A percentile compares a stretch with the other conserved stretches of the same genome.
Evolutionary conservation across 2,329 filamentous ascomycete species (phyloP).

Genomic region (Septoria linicola): DNA sequence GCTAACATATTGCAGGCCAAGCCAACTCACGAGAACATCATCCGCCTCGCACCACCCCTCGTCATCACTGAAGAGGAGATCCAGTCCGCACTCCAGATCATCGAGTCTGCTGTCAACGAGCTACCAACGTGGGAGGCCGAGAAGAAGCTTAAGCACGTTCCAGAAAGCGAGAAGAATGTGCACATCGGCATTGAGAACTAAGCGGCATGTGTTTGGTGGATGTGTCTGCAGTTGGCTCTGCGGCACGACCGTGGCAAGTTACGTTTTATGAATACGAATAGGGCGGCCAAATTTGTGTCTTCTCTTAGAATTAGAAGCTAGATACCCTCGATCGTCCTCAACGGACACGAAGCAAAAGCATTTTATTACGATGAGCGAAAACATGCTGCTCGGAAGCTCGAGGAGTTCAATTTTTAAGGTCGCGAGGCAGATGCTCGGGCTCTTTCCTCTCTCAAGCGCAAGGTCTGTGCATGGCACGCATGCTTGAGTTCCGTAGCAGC

Average conservation of each 20-base stretch:
- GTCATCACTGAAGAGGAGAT: slow-evolving; percentile 91
- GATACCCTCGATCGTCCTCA: slow-evolving; percentile 9
- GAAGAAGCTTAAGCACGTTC: slow-evolving; percentile 57
- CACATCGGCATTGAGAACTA: slow-evolving; percentile 61
- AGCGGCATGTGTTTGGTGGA: slow-evolving; percentile 3
- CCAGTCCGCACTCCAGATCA: slow-evolving; percentile 71
- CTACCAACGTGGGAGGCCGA: slow-evolving; percentile 66
- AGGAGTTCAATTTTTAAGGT: too few relatives aligned
- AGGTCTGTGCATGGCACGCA: too few relatives aligned
- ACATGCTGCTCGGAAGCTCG: neutral
- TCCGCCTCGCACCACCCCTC: slow-evolving; percentile 91
- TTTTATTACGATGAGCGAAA: neutral
- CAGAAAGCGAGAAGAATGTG: slow-evolving; percentile 60
- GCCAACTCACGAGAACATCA: slow-evolving; percentile 98
- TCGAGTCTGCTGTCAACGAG: slow-evolving; percentile 77
- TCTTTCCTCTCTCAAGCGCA: too few relatives aligned
- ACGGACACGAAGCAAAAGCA: neutral
- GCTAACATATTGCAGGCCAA: slow-evolving; percentile 84
- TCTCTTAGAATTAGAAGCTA: slow-evolving; percentile 16
- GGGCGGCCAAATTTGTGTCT: too few relatives aligned
- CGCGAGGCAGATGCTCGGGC: too few relatives aligned
- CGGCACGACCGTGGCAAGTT: too few relatives aligned
- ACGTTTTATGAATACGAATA: slow-evolving; percentile 9
- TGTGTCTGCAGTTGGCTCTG: neutral
- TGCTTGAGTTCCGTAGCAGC: too few relatives aligned